A percentile compares a stretch with the other conserved stretches of the same genome.
Conservation (phyloP, 768 basidiomycete genomes). For the Amanita inopinata region DNA sequence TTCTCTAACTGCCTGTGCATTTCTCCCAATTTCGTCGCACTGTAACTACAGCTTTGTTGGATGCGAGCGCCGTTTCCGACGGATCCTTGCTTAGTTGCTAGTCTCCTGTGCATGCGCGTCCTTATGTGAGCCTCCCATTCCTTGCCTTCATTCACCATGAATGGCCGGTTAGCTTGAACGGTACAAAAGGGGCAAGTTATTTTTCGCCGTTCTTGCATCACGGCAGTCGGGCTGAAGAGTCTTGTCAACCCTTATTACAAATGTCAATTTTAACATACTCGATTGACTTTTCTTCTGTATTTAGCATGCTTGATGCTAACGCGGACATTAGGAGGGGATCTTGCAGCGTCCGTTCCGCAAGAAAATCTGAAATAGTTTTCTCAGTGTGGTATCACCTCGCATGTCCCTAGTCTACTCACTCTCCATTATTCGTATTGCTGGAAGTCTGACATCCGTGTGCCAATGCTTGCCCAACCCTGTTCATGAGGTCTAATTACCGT, state of each 20-base stretch:
- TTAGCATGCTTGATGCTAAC: slow-evolving; percentile 43
- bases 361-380: slow-evolving; percentile 39
- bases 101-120: slow-evolving; percentile 47
- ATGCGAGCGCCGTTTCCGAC: too few relatives aligned
- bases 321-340: slow-evolving; percentile 49
- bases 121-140: slow-evolving; percentile 49
- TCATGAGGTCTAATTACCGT: slow-evolving; percentile 1
- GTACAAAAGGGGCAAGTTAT: slow-evolving; percentile 59
- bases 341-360: slow-evolving; percentile 37
- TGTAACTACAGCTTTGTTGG: too few relatives aligned
- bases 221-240: slow-evolving; percentile 40
- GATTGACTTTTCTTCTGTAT: slow-evolving; percentile 31
- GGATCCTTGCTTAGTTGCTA: slow-evolving; percentile 24
- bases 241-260: slow-evolving; percentile 5
- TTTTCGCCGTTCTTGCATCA: slow-evolving; percentile 47
- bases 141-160: slow-evolving; percentile 49
- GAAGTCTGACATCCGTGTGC: slow-evolving; percentile 42
- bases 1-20: too few relatives aligned
- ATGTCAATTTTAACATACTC: slow-evolving; percentile 26
- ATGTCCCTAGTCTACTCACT: slow-evolving; percentile 23
- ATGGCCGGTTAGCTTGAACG: slow-evolving; percentile 40
- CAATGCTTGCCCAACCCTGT: slow-evolving; percentile 48
- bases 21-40: too few relatives aligned
- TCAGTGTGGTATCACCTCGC: neutral
- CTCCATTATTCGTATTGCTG: slow-evolving; percentile 38